Base-by-base conservation (phyloP, 2,329 filamentous ascomycete species). In the Aspergillus hiratsukae region DNA sequence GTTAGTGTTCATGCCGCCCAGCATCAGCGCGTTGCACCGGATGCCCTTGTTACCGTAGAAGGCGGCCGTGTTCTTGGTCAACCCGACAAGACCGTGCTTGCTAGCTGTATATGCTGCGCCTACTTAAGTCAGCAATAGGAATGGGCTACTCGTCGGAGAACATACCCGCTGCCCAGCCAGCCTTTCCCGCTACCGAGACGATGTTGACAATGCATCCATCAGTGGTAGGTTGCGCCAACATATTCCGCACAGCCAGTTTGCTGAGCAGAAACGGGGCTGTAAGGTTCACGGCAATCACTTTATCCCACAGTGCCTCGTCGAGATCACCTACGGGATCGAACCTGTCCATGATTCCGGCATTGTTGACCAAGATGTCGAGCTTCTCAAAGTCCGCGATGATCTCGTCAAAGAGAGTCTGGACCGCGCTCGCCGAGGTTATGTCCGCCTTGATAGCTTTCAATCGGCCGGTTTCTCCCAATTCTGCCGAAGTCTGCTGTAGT, bases 311-410 rank as follows among this genome's bases (percentile, higher is more conserved):
- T 1, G 68, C 69, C 56, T 74, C 72, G 21, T 79, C 73, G 51
- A 79, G 67, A 7, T 75, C 73, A 17, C 78, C 83, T 0, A 79
- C 80, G 0, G 81, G 78, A 46, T 81, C 78, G 61, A 85, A 83
- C 28, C 70, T 72, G 64, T 86, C 83, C 73, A 83, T 81, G 48
- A 85, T 75, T 23, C 79, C 83, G 9, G 82, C 82, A 58, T 82
- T 83, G 70, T 84, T 84, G 64, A 85, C 69, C 4, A 86, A 72
- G n/a, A 84, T 72, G 67, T 87, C 83, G 19, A 83, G 67, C n/a
- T 73, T 72, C 28, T 75, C 76, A 58, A 80, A 82, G 21, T 59
- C 54, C 1, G 51, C 23, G 28, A 63, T 46, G 3, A 66, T 52
- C 66, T 72, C 61, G 4, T 66, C 59, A 53, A 79, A 76, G 0